Conservation (phyloP, 768 basidiomycete species). For the Mycena vulgaris region DNA sequence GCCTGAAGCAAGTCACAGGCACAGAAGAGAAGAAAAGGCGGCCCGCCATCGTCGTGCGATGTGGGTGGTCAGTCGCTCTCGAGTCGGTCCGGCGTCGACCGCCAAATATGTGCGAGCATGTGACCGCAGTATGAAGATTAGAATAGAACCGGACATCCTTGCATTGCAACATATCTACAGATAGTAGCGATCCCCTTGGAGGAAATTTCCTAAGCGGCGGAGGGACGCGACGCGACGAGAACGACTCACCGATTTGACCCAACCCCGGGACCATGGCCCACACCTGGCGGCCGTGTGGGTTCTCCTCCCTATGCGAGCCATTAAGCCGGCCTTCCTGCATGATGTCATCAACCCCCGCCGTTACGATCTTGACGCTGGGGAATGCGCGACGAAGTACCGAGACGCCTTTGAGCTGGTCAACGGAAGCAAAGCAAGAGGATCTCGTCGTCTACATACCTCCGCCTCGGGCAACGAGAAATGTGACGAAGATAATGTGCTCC, state of each 20-base stretch:
- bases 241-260: conserved; percentile 83
- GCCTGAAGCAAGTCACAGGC: conserved; percentile 9
- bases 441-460: conserved; percentile 68
- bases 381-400: conserved; percentile 86
- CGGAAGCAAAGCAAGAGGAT: neutral
- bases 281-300: conserved; percentile 70
- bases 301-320: conserved; percentile 65
- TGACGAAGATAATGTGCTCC: conserved; percentile 90
- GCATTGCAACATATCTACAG: conserved; percentile 40
- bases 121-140: conserved; percentile 18
- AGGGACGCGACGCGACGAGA: conserved; percentile 10
- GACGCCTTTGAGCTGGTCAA: conserved; percentile 47
- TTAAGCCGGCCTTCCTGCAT: conserved; percentile 84
- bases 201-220: conserved; percentile 10
- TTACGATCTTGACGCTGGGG: conserved; percentile 87
- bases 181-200: conserved; percentile 60
- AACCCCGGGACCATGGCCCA: conserved; percentile 92
- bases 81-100: conserved; percentile 14
- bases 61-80: conserved; percentile 3
- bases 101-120: conserved; percentile 4
- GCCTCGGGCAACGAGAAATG: conserved; percentile 88
- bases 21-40: neutral
- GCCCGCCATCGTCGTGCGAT: too few relatives aligned
- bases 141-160: too few relatives aligned
- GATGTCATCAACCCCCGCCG: conserved; percentile 85